Evolutionary conservation across 768 basidiomycete species (phyloP).

Genomic region (Lyophyllum shimeji): DNA sequence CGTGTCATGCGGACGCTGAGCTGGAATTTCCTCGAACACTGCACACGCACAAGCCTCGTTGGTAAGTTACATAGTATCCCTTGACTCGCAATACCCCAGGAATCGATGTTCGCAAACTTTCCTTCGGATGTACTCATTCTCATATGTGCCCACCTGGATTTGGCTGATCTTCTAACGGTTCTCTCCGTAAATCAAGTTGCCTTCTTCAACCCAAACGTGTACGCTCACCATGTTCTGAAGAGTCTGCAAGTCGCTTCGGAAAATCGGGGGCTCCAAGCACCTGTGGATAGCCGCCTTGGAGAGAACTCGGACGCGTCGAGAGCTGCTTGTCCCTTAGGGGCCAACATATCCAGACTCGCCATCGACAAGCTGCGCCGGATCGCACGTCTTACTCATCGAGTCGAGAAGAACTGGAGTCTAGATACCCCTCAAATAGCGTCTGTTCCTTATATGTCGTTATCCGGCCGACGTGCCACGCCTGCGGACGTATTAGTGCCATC

Average conservation of each 20-base stretch:
- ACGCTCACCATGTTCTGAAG: background rate
- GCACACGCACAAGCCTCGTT: too few species aligned
- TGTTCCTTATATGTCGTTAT: background rate
- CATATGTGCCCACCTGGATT: conserved; percentile 6
- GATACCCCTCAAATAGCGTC: conserved; percentile 1
- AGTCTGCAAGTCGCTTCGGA: conserved; percentile 13
- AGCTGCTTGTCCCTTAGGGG: conserved; percentile 9
- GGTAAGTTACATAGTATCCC: too few species aligned
- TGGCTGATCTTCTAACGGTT: conserved; percentile 10
- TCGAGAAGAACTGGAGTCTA: conserved; percentile 9
- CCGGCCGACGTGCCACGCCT: background rate
- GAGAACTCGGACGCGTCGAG: background rate
- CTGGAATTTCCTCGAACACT: too few species aligned
- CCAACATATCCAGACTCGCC: conserved; percentile 6
- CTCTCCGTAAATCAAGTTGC: conserved; percentile 4
- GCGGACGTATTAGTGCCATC: conserved; percentile 9
- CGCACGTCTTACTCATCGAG: conserved; percentile 5
- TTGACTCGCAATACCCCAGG: too few species aligned
- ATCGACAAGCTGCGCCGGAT: conserved; percentile 8
- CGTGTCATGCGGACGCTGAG: too few species aligned
- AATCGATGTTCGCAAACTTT: background rate
- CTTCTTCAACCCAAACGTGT: background rate
- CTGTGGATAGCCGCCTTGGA: conserved; percentile 15
- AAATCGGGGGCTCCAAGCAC: conserved; percentile 4
- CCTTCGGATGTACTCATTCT: conserved; percentile 10